Conservation (phyloP, 495 filamentous ascomycete genomes). For the Penicillium ochrochloron region DNA sequence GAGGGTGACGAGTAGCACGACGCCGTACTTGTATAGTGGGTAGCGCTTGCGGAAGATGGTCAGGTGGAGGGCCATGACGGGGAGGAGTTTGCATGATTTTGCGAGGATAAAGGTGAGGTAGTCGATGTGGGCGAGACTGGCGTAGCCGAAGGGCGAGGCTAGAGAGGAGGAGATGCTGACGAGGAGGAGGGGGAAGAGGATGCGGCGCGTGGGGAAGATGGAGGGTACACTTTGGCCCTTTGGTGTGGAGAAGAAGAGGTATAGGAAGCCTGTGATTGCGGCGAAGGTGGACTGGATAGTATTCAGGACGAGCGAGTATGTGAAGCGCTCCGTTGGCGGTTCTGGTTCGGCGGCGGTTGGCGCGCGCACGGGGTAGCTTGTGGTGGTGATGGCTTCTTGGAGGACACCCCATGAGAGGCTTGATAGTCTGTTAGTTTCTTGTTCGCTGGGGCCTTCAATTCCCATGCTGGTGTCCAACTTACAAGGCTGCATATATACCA, state of each 20-base stretch:
- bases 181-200: slow-evolving; percentile 79
- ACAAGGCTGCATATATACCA: slow-evolving; percentile 97
- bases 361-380: slow-evolving; percentile 63
- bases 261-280: slow-evolving; percentile 75
- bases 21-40: slow-evolving; percentile 94
- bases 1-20: slow-evolving; percentile 85
- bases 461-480: slow-evolving; percentile 39
- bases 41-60: slow-evolving; percentile 89
- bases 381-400: slow-evolving; percentile 97
- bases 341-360: slow-evolving; percentile 56
- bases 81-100: slow-evolving; percentile 95
- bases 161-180: slow-evolving; percentile 87
- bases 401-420: slow-evolving; percentile 95
- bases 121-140: slow-evolving; percentile 90
- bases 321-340: slow-evolving; percentile 69
- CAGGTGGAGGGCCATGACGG: slow-evolving; percentile 95
- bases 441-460: neutral
- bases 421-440: slow-evolving; percentile 23
- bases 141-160: slow-evolving; percentile 93
- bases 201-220: slow-evolving; percentile 74
- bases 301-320: slow-evolving; percentile 91
- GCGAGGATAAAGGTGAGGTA: slow-evolving; percentile 99
- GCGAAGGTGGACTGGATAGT: slow-evolving; percentile 95
- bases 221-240: slow-evolving; percentile 56
- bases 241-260: slow-evolving; percentile 73